Percentiles rank a stretch among this genome's conserved stretches.
phyloP scores from a whole-genome alignment of 164 flowering plant genomes.

The Warburgia ugandensis region DNA sequence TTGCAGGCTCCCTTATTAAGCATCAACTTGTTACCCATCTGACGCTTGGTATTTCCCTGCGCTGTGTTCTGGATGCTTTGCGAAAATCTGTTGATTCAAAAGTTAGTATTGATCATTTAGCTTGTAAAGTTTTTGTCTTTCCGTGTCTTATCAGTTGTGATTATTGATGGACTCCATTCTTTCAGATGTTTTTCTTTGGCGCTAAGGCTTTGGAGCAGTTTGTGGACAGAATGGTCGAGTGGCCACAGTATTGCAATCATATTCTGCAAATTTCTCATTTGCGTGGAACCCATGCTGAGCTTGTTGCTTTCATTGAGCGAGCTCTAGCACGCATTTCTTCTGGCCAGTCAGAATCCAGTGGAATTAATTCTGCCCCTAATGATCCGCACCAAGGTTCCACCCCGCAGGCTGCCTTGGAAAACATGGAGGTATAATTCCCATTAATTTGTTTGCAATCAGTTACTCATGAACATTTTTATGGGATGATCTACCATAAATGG shows the following conservation, averaged over 20 bases:
- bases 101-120: constrained; percentile 32
- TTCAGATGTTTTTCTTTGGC: constrained; percentile 92
- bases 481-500: too few relatives aligned
- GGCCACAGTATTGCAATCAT: constrained; percentile 99
- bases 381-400: constrained; percentile 35
- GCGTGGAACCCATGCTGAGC: constrained; percentile 68
- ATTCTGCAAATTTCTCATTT: constrained; percentile 95
- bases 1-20: constrained; percentile 82
- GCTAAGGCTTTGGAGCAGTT: constrained; percentile 92
- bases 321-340: constrained; percentile 73
- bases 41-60: constrained; percentile 85
- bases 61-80: constrained; percentile 82
- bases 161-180: constrained; percentile 4
- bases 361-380: constrained; percentile 27
- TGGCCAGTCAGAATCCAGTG: constrained; percentile 57
- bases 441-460: too few relatives aligned
- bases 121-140: not conserved
- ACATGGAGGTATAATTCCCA: constrained; percentile 25
- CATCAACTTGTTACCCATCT: constrained; percentile 91
- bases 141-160: too few relatives aligned
- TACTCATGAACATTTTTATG: too few relatives aligned
- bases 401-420: constrained; percentile 20
- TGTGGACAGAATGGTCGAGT: constrained; percentile 83
- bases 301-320: constrained; percentile 77
- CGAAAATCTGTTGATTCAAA: constrained; percentile 96